Evolutionary conservation across 2,329 filamentous ascomycete species (phyloP).

Genomic region (Epichloe bromicola): DNA sequence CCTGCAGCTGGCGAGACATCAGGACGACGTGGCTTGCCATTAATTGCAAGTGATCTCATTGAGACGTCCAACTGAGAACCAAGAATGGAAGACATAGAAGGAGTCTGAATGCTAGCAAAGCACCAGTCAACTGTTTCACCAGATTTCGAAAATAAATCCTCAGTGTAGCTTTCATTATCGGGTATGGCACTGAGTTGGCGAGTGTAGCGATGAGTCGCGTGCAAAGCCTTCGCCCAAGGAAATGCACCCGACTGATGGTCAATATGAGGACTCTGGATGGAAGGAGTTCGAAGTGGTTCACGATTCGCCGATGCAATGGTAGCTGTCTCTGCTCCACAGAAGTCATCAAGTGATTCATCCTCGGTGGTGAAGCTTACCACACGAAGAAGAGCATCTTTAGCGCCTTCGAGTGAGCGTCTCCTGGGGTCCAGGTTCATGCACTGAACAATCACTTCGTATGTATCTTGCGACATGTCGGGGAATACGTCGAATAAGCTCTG

Average conservation of each 20-base stretch:
- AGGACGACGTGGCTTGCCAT: constrained; percentile 22
- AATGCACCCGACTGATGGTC: constrained; percentile 59
- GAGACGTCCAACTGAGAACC: constrained; percentile 74
- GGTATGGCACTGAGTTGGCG: constrained; percentile 82
- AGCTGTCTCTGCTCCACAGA: constrained; percentile 71
- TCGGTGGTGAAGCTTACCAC: constrained; percentile 87
- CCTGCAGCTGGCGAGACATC: constrained; percentile 48
- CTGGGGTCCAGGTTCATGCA: constrained; percentile 84
- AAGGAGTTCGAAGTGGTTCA: constrained; percentile 89
- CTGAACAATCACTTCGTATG: constrained; percentile 82
- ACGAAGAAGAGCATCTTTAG: constrained; percentile 65
- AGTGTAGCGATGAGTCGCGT: constrained; percentile 53
- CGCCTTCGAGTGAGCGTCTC: constrained; percentile 69
- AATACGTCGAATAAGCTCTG: constrained; percentile 97
- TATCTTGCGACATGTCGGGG: constrained; percentile 96
- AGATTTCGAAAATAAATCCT: constrained; percentile 76
- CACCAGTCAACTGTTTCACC: constrained; percentile 66
- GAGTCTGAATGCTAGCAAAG: constrained; percentile 61
- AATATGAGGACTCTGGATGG: constrained; percentile 74
- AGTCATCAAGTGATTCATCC: constrained; percentile 84
- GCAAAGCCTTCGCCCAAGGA: constrained; percentile 87
- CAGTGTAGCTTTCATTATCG: constrained; percentile 64
- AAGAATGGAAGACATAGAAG: constrained; percentile 71
- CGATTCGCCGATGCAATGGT: constrained; percentile 76
- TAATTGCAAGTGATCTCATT: constrained; percentile 58